phyloP scores from a whole-genome alignment of 176 grass and related monocot genomes.

The Lolium rigidum region DNA sequence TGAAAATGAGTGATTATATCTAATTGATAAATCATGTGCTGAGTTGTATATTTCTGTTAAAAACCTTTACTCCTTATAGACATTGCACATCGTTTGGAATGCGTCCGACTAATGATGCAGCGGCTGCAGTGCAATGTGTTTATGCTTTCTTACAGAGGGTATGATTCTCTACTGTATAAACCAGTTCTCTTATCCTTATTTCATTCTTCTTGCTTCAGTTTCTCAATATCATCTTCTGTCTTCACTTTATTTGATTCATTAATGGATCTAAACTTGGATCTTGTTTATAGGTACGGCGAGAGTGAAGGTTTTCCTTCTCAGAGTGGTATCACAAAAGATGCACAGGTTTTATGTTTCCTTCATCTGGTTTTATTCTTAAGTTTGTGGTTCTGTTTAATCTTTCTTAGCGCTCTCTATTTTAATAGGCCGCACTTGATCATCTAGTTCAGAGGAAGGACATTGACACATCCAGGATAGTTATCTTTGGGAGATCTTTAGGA shows the following conservation, averaged over 20 bases:
- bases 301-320: constrained; percentile 97
- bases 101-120: constrained; percentile 91
- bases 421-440: constrained; percentile 96
- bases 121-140: constrained; percentile 98
- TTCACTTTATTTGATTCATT: constrained; percentile 36
- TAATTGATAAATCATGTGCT: constrained; percentile 29
- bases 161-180: constrained; percentile 42
- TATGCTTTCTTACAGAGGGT: constrained; percentile 99
- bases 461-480: constrained; percentile 87
- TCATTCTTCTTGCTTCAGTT: constrained; percentile 2
- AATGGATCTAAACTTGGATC: constrained; percentile 42
- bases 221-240: neutral
- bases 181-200: constrained; percentile 25
- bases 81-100: constrained; percentile 98
- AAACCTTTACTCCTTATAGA: constrained; percentile 75
- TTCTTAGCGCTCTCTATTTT: constrained; percentile 40
- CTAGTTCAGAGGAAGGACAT: constrained; percentile 91
- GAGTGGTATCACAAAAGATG: constrained; percentile 89
- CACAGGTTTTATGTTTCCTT: constrained; percentile 76
- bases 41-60: constrained; percentile 24
- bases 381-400: constrained; percentile 29
- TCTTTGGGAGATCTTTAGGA: constrained; percentile 98
- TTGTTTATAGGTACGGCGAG: constrained; percentile 81
- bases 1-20: constrained; percentile 1
- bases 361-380: constrained; percentile 38